These are phyloP conservation scores for Chaetomium fimeti DNA, from an alignment of 495 filamentous ascomycete genomes.

Conservation along the genomic window DNA sequence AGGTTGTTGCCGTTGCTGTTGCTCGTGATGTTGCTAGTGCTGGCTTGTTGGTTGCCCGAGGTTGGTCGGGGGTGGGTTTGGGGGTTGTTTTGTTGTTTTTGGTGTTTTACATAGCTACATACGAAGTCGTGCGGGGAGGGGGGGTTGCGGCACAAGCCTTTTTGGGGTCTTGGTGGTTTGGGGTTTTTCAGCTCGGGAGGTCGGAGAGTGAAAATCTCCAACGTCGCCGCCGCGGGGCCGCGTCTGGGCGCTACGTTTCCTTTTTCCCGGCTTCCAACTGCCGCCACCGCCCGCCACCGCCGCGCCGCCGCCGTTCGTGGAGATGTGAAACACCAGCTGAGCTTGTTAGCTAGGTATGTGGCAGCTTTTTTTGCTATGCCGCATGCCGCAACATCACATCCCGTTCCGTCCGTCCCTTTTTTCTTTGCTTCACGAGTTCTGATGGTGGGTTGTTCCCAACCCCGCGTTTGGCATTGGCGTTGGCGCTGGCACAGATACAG, in stretches of 20 bases:
- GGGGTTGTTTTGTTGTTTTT: neutral
- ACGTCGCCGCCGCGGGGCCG: no score
- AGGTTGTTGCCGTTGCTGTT: neutral
- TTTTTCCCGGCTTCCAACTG: conserved; percentile 10
- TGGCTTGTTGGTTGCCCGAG: neutral
- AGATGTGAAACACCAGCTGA: conserved; percentile 19
- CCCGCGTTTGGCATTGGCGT: neutral
- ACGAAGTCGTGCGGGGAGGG: no score
- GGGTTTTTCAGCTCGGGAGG: neutral
- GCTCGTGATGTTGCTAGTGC: neutral
- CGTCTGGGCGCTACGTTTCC: neutral
- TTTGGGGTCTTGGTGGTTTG: no score
- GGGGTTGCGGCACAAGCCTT: neutral
- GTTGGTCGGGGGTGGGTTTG: neutral
- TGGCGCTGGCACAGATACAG: neutral
- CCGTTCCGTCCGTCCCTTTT: neutral
- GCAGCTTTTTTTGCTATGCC: neutral
- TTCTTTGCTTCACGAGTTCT: neutral
- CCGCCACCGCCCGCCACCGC: neutral
- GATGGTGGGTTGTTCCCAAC: neutral
- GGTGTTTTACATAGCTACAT: no score
- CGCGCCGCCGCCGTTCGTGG: no score
- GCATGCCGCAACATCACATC: neutral
- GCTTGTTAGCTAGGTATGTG: conserved; percentile 10
- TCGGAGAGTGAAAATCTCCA: no score